Evolutionary conservation across 352 stramenopile species (phyloP), one percentile per base, ranked within the genome.

Genomic region (Globisporangium camurandrum): DNA sequence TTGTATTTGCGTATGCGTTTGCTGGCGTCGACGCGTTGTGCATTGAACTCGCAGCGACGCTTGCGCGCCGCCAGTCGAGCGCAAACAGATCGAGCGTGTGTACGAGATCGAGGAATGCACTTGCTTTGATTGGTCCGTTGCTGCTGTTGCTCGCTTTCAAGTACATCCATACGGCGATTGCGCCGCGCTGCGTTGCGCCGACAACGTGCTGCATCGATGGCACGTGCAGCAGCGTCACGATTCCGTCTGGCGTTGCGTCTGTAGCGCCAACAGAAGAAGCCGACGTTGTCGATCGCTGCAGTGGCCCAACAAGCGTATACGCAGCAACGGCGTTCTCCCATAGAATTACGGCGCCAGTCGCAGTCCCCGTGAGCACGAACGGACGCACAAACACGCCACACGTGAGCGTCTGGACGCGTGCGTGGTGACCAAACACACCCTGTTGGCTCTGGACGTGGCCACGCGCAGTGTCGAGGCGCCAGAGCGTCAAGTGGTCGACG

Each of bases 401-500:
- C 3, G 72, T 19, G 20, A 71, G 61, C 0, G 73, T 76, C 49
- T 86, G 68, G 0, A 77, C 54, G 3, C 84, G 48, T 9, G 78
- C 75, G 41, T 85, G 72, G 10, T 74, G 70, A 12, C 78, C 78
- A 46, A 89, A 89, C 0, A 89, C 64, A 0, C 78, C 75, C 46
- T 71, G 66, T 26, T 87, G 73, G n/a, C 59, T 65, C 22, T 51
- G 56, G 0, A 86, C 41, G 26, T 83, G 70, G 6, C 74, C 60
- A 12, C 68, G 80, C 4, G 73, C 64, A 7, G 62, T 53, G 19
- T 77, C 68, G 2, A 87, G 55, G 16, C 49, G 64, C 75, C 75
- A 90, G 38, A 90, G 86, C 2, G 56, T 83, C 9, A 84, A 54
- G 40, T 90, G 78, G 34, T 86, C 63, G 17, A 90, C 49, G n/a